Percentiles rank a stretch among this genome's conserved stretches.
phyloP scores from a whole-genome alignment of 768 basidiomycete species.

The Polyporus arcularius region DNA sequence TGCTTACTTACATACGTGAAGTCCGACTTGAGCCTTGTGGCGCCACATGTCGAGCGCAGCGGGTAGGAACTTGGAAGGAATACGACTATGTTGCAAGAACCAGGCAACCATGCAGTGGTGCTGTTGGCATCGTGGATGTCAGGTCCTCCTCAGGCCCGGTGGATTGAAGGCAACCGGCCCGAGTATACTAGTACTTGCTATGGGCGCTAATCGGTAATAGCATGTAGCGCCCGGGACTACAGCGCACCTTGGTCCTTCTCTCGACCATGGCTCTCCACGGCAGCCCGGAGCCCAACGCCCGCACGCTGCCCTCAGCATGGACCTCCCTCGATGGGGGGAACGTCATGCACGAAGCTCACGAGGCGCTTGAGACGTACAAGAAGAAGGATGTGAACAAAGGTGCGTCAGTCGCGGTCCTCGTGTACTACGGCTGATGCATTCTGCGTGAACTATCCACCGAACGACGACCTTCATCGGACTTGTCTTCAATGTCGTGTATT shows the following conservation, averaged over 20 bases:
- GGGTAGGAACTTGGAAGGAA: no score
- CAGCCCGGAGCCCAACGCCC: constrained; percentile 26
- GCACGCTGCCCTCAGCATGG: constrained; percentile 31
- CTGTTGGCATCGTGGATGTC: not conserved
- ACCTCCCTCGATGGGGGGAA: constrained; percentile 26
- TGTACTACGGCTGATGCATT: not conserved
- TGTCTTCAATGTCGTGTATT: not conserved
- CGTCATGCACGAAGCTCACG: constrained; percentile 50
- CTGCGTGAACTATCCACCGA: not conserved
- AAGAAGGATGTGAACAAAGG: constrained; percentile 84
- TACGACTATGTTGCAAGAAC: not conserved
- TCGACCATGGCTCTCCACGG: constrained; percentile 6
- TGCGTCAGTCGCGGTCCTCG: constrained; percentile 28
- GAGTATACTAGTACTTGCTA: not conserved
- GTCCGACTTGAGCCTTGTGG: not conserved
- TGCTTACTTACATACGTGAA: no score
- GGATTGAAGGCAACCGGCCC: no score
- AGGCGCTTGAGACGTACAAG: constrained; percentile 84
- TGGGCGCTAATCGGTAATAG: not conserved
- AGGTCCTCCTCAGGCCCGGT: not conserved
- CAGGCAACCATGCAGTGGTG: not conserved
- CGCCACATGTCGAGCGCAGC: not conserved
- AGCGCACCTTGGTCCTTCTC: no score
- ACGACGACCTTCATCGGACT: not conserved
- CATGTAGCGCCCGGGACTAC: no score